Evolutionary conservation across 2,329 filamentous ascomycete genomes (phyloP).

Genomic region (Arthroderma sp.): DNA sequence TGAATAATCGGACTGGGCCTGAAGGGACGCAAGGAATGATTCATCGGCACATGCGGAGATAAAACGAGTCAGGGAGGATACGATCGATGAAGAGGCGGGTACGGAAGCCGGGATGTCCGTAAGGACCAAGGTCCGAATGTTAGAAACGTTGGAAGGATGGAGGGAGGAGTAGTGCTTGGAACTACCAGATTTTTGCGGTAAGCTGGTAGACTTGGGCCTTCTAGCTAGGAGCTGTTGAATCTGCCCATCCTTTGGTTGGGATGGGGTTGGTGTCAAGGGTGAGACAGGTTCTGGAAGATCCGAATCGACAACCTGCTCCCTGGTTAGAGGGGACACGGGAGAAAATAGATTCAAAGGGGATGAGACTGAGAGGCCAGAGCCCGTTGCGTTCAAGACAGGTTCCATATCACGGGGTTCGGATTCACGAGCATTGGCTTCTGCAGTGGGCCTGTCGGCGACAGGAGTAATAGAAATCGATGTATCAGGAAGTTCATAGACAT

Average conservation of each 20-base stretch:
- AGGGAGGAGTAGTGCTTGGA: slow-evolving; percentile 24
- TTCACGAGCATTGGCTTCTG: background rate
- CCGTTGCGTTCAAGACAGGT: background rate
- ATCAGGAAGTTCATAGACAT: slow-evolving; percentile 28
- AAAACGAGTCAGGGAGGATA: slow-evolving; percentile 37
- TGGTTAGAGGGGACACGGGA: too few species aligned
- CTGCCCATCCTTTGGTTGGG: slow-evolving; percentile 15
- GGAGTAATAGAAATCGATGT: slow-evolving; percentile 15
- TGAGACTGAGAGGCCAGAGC: background rate
- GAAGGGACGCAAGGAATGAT: slow-evolving; percentile 37
- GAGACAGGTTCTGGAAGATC: background rate
- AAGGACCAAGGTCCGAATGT: slow-evolving; percentile 41
- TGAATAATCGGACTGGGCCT: slow-evolving; percentile 44
- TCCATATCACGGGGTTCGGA: background rate
- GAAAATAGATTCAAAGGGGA: background rate
- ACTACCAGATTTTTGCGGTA: slow-evolving; percentile 18
- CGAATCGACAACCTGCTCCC: background rate
- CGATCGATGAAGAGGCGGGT: slow-evolving; percentile 27
- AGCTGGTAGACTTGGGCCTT: slow-evolving; percentile 20
- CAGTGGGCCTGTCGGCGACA: background rate
- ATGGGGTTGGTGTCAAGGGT: slow-evolving; percentile 9
- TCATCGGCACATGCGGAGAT: slow-evolving; percentile 46
- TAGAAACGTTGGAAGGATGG: slow-evolving; percentile 43
- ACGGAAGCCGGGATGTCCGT: slow-evolving; percentile 41
- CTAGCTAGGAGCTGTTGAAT: slow-evolving; percentile 28